Evolutionary conservation across 2,329 filamentous ascomycete species (phyloP).

Genomic region (Sporothrix brasiliensis): DNA sequence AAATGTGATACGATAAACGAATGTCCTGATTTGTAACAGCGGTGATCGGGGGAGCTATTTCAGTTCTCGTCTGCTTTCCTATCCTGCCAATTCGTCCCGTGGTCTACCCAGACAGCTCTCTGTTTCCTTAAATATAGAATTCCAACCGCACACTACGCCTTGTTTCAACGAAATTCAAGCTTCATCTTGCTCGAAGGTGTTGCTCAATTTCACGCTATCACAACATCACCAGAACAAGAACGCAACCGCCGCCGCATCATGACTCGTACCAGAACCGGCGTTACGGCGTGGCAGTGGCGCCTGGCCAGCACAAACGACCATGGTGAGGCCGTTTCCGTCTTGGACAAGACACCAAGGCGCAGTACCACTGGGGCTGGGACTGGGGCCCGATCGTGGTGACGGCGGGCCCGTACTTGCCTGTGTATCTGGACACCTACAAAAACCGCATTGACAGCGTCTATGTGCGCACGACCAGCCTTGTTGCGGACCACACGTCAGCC

Average conservation of each 20-base stretch:
- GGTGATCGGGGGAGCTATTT: neutral
- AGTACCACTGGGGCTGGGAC: conserved; percentile 77
- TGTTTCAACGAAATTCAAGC: too few relatives aligned
- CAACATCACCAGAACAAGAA: neutral
- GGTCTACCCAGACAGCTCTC: too few relatives aligned
- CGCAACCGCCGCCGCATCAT: neutral
- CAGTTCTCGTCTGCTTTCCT: neutral
- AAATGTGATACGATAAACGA: neutral
- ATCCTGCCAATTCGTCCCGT: too few relatives aligned
- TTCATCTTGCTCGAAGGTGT: too few relatives aligned
- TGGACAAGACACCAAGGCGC: conserved; percentile 59
- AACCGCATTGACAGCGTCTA: conserved; percentile 58
- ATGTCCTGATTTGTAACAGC: conserved; percentile 1
- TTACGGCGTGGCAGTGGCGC: conserved; percentile 23
- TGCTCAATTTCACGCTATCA: too few relatives aligned
- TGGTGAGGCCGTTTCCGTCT: conserved; percentile 58
- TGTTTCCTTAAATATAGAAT: neutral
- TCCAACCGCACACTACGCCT: too few relatives aligned
- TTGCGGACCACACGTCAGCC: conserved; percentile 32
- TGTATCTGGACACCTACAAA: conserved; percentile 71
- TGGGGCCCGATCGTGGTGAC: conserved; percentile 70
- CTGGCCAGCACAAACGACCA: conserved; percentile 20
- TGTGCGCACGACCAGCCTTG: conserved; percentile 55
- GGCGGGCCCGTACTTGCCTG: conserved; percentile 72
- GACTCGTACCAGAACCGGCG: neutral